These are phyloP conservation scores for Rhizopogon vulgaris DNA, from an alignment of 768 basidiomycete species.

Conservation along the genomic window DNA sequence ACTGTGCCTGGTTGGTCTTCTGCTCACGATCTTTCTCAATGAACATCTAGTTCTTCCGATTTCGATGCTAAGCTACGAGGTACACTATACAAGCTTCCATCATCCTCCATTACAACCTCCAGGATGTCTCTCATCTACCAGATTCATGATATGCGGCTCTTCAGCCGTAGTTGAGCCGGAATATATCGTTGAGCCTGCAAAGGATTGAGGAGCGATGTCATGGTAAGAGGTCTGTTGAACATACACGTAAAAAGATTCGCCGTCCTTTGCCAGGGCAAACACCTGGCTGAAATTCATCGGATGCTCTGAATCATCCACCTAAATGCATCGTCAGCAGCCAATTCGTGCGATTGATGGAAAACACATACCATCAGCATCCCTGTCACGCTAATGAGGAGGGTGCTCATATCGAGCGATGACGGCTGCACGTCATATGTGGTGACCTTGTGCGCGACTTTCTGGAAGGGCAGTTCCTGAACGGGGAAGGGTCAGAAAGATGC, in stretches of 20 bases:
- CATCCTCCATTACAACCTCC: conserved; percentile 13
- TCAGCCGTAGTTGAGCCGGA: conserved; percentile 78
- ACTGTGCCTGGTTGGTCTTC: background rate
- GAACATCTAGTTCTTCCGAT: background rate
- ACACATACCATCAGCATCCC: conserved; percentile 66
- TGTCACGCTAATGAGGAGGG: conserved; percentile 81
- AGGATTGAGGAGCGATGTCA: conserved; percentile 5
- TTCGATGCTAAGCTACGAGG: conserved; percentile 1
- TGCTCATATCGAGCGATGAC: conserved; percentile 49
- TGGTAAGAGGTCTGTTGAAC: conserved; percentile 22
- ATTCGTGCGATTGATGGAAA: background rate
- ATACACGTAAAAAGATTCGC: conserved; percentile 76
- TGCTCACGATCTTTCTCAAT: background rate
- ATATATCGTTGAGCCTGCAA: conserved; percentile 77
- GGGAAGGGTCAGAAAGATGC: background rate
- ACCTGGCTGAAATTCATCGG: conserved; percentile 89
- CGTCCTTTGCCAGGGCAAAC: conserved; percentile 86
- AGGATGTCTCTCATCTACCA: conserved; percentile 4
- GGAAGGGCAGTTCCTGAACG: conserved; percentile 69
- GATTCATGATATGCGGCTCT: conserved; percentile 1
- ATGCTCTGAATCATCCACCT: conserved; percentile 79
- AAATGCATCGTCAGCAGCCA: conserved; percentile 3
- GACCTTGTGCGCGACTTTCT: conserved; percentile 72
- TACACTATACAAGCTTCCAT: conserved; percentile 14
- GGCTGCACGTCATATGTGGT: conserved; percentile 87